phyloP scores from a whole-genome alignment of 345 rosid species.

The Eucalyptus lansdowneana region DNA sequence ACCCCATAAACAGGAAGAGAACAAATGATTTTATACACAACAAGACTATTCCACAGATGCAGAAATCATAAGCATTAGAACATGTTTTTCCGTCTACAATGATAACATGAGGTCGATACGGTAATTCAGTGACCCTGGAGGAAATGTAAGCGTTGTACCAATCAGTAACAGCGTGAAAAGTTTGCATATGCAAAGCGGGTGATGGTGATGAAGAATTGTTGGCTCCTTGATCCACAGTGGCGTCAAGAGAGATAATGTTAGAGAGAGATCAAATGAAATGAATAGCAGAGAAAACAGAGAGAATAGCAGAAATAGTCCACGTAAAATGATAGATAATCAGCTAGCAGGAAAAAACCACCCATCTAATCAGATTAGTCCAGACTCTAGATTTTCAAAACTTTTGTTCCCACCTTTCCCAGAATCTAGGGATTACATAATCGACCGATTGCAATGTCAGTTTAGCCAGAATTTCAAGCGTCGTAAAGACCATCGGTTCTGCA shows the following conservation, averaged over 20 bases:
- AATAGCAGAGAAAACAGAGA: not conserved
- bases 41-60: not conserved
- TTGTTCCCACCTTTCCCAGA: too few relatives aligned
- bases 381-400: too few relatives aligned
- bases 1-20: not conserved
- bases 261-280: not conserved
- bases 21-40: not conserved
- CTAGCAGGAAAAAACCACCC: too few relatives aligned
- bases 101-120: conserved; percentile 59
- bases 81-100: conserved; percentile 38
- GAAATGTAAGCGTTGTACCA: conserved; percentile 84
- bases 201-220: conserved; percentile 41
- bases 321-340: not conserved
- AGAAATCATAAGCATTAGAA: not conserved
- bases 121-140: conserved; percentile 75
- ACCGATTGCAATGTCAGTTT: too few relatives aligned
- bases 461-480: too few relatives aligned
- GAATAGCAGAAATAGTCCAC: not conserved
- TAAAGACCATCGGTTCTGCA: too few relatives aligned
- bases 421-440: too few relatives aligned
- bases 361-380: too few relatives aligned
- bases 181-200: conserved; percentile 83
- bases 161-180: conserved; percentile 76
- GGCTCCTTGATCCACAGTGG: conserved; percentile 87
- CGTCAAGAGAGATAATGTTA: not conserved